These are phyloP conservation scores for Funneliformis caledonium DNA, from an alignment of 371 early-diverging fungal species.

Conservation along the genomic window DNA sequence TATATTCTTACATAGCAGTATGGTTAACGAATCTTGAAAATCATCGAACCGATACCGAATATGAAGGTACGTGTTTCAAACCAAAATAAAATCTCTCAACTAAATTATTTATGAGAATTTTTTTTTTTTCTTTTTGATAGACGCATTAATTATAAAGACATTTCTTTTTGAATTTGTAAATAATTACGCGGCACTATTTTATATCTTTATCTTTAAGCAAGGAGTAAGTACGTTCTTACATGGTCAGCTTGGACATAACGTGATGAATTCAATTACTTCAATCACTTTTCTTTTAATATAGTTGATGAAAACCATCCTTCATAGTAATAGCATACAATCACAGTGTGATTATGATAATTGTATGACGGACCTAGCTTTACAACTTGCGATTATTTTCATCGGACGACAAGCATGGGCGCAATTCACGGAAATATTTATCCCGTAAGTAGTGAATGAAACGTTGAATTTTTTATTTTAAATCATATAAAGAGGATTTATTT, in stretches of 20 bases:
- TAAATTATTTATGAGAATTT: neutral
- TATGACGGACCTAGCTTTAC: constrained; percentile 58
- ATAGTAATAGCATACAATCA: neutral
- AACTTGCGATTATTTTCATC: constrained; percentile 62
- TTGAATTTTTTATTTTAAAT: neutral
- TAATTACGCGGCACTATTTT: constrained; percentile 60
- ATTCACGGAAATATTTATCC: constrained; percentile 50
- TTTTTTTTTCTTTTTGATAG: constrained; percentile 39
- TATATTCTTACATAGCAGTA: constrained; percentile 47
- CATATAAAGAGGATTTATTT: neutral
- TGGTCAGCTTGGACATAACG: too few species aligned
- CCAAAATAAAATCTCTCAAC: neutral
- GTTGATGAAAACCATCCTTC: too few species aligned
- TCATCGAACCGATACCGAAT: constrained; percentile 52
- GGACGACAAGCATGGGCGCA: constrained; percentile 58
- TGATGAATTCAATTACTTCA: too few species aligned
- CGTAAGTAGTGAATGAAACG: constrained; percentile 42
- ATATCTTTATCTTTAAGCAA: constrained; percentile 59
- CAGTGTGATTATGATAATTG: constrained; percentile 46
- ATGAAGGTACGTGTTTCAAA: constrained; percentile 46
- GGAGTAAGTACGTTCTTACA: neutral
- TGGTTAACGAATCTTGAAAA: constrained; percentile 57
- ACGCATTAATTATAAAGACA: constrained; percentile 57
- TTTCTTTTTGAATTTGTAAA: constrained; percentile 64
- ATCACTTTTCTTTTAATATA: too few species aligned